Evolutionary conservation across 1,284 basidiomycete species (phyloP), one percentile per base, ranked within the genome.

Genomic region (Tylopilus orsonianus): DNA sequence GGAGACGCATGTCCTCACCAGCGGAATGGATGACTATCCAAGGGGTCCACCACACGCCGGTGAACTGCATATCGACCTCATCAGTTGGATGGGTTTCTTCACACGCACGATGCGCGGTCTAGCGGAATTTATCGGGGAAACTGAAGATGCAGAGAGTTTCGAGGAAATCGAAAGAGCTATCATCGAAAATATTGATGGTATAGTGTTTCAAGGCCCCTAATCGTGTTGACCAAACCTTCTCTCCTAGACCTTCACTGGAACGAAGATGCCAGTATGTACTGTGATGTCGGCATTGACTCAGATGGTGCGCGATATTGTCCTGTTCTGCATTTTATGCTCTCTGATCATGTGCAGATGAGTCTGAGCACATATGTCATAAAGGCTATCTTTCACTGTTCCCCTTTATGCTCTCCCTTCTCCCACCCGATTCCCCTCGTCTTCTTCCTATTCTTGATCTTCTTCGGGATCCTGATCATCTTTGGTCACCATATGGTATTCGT

Each of bases 41-140:
- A 79, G 94, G 44, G 93, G 82, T 9, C 81, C 84, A 26, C 87
- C 95, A 8, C 92, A 95, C 61, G 78, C 85, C 1, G 94, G 95
- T 44, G 94, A 97, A 71, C 73, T 97, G 46, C 94, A 97, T 67
- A 68, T 97, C 41, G 94, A 97, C 69, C 71, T 97, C 55, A 89
- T 94, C 53, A 87, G 87, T 32, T 97, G 94, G 94, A 93, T 97
- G 87, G 94, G 83, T 10, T 93, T 90, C 71, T 96, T 95, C 68
- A 82, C 89, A 33, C 77, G 85, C 55, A 96, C 93, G 22, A 95
- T 96, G 93, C 79, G 75, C 43, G 85, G 87, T 44, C 88, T 95
- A 53, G 85, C 92, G 0, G 83, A 80, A 52, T 94, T 87, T 64
- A 73, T 96, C 13, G 92, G 87, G 4, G 86, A 93, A 62, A 73